Evolutionary conservation across 768 basidiomycete species (phyloP).

Genomic region (Boletus barrowsii): DNA sequence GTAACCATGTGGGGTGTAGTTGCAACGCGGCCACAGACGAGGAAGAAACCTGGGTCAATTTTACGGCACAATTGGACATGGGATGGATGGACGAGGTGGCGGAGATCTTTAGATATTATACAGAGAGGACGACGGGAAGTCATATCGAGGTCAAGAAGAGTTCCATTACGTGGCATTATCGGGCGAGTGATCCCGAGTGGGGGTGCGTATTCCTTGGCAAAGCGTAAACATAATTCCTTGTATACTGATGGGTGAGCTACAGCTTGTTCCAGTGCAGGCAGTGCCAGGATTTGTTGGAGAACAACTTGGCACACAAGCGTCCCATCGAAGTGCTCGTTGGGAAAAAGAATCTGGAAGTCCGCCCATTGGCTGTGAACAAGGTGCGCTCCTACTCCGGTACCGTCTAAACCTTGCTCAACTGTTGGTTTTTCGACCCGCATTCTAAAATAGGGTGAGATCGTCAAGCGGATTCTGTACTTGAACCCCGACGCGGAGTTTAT

Average conservation of each 20-base stretch:
- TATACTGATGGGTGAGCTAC: conserved; percentile 1
- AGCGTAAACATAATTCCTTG: neutral
- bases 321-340: conserved; percentile 97
- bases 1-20: neutral
- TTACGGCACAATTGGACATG: conserved; percentile 94
- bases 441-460: conserved; percentile 76
- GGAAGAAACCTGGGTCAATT: conserved; percentile 67
- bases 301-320: conserved; percentile 86
- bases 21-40: neutral
- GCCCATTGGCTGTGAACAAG: conserved; percentile 95
- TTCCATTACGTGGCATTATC: conserved; percentile 97
- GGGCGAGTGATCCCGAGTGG: conserved; percentile 91
- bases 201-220: conserved; percentile 50
- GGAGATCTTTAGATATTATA: conserved; percentile 96
- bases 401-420: neutral
- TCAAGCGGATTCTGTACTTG: conserved; percentile 88
- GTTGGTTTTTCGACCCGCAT: neutral
- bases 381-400: conserved; percentile 22
- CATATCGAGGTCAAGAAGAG: conserved; percentile 97
- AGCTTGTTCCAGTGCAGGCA: conserved; percentile 94
- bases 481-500: conserved; percentile 94
- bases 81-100: conserved; percentile 94
- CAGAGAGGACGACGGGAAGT: conserved; percentile 94
- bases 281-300: conserved; percentile 94
- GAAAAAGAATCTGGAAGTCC: conserved; percentile 98